Evolutionary conservation across 495 filamentous ascomycete species (phyloP), one percentile per base, ranked within the genome.

Genomic region (Aspergillus mulundensis): DNA sequence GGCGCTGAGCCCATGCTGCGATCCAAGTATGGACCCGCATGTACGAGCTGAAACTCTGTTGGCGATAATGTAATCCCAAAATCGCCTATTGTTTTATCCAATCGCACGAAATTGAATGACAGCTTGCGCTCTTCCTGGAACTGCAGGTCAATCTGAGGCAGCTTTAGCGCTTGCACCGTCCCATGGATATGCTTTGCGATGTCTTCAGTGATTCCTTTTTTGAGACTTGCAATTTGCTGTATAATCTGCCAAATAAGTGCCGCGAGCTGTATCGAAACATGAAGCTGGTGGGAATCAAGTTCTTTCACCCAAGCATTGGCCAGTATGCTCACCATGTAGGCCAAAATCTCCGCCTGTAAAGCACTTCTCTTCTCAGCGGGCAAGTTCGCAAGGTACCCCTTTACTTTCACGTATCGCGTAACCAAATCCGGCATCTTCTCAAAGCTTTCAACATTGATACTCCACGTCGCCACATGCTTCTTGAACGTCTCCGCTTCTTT

Each of bases 1-100:
- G 82, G 77, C 20, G 69, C 67, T 0, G 87, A 85, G 62, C 87
- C 87, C 53, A 90, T 83, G 55, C 77, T 81, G 14, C 88, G 78
- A 56, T 91, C 87, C 68, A 92, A 77, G 57, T 85, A 91, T 0
- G 84, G 88, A 0, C 88, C 88, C 56, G 81, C 87, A 65, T 86
- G 73, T 4, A 72, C 47, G 0, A 91, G 75, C 61, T 88, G 85
- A 51, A 90, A 88, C n/a, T 83, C 73, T 19, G 63, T 58, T 20
- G 57, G 61, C 19, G 68, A 62, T n/a, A 67, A 24, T 8, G 46
- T 58, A 41, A 75, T 61, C 1, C 57, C 51, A 1, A 71, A 18
- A 18, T 63, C 45, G 2, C 42, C 52, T 7, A 36, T 59, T 36
- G 40, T 51, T 14, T 39, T 36, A n/a, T 56, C 49, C 12, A 61